Base-by-base conservation (phyloP, 2,329 filamentous ascomycete species). In the Waltergamsia citrina region DNA sequence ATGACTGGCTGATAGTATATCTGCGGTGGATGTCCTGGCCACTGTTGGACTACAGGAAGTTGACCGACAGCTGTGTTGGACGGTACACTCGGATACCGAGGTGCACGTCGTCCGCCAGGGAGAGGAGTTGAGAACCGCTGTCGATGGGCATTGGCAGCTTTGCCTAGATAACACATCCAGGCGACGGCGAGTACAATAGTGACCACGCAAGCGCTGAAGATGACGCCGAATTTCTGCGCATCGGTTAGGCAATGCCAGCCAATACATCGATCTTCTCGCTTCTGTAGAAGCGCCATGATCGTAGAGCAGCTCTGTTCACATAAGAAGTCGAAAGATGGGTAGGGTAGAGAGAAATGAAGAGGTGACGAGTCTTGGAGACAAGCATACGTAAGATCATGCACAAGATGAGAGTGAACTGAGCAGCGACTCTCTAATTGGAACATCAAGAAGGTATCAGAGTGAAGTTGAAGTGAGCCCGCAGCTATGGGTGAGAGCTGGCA, bases 231-330 rank as follows among this genome's bases (percentile, higher is more conserved):
- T 22, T 61, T 49, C 28, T 62, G 49, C 0, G 52, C 41, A 8
- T 41, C 29, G 19, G 45, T 59, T n/a, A 65, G 47, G 37, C 63
- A 67, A 27, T 47, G 37, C 59, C 60, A 67, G 9, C 57, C 52
- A 3, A 42, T 38, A 38, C 54, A 62, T 7, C 11, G 12, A 16
- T 21, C 19, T 15, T 14, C 7, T 4, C 25, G 32, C 6, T 12
- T 23, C 12, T 21, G 30, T 8, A 15, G 16, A 8, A 23, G 7
- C 9, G 30, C n/a, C n/a, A n/a, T n/a, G n/a, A n/a, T n/a, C n/a
- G n/a, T n/a, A n/a, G n/a, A n/a, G n/a, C n/a, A n/a, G n/a, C n/a
- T n/a, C n/a, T n/a, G n/a, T n/a, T n/a, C n/a, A n/a, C n/a, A n/a
- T n/a, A n/a, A n/a, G n/a, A n/a, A n/a, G n/a, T n/a, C n/a, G n/a